phyloP scores from a whole-genome alignment of 345 rosid genomes.

The Raphanus sativus region DNA sequence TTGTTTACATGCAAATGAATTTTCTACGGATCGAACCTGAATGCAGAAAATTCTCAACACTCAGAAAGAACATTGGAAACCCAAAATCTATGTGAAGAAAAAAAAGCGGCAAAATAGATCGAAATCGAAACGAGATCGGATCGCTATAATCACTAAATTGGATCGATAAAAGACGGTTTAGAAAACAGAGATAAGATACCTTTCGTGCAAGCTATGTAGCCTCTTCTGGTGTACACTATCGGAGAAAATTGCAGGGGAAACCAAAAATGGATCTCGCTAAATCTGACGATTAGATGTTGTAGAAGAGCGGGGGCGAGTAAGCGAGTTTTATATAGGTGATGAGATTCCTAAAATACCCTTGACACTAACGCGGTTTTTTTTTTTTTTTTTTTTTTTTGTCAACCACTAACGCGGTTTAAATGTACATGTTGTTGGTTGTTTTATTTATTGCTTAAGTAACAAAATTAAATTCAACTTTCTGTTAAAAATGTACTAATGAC shows the following conservation, averaged over 20 bases:
- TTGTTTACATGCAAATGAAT: conserved; percentile 28
- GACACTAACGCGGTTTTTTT: too few species aligned
- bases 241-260: conserved; percentile 6
- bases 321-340: conserved; percentile 33
- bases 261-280: conserved; percentile 2
- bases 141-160: conserved; percentile 22
- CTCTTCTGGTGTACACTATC: conserved; percentile 10
- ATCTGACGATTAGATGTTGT: conserved; percentile 38
- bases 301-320: conserved; percentile 31
- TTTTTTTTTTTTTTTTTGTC: too few species aligned
- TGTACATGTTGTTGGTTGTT: conserved; percentile 19
- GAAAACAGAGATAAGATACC: conserved; percentile 5
- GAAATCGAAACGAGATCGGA: conserved; percentile 36
- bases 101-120: conserved; percentile 1
- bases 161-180: neutral
- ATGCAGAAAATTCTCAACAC: neutral
- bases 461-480: conserved; percentile 10
- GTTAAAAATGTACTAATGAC: conserved; percentile 4
- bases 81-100: neutral
- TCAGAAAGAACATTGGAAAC: conserved; percentile 2
- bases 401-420: conserved; percentile 34
- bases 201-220: conserved; percentile 18
- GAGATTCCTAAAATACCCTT: conserved; percentile 39
- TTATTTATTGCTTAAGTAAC: neutral
- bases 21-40: conserved; percentile 24